phyloP scores from a whole-genome alignment of 768 basidiomycete genomes.

The Trametes elegans region DNA sequence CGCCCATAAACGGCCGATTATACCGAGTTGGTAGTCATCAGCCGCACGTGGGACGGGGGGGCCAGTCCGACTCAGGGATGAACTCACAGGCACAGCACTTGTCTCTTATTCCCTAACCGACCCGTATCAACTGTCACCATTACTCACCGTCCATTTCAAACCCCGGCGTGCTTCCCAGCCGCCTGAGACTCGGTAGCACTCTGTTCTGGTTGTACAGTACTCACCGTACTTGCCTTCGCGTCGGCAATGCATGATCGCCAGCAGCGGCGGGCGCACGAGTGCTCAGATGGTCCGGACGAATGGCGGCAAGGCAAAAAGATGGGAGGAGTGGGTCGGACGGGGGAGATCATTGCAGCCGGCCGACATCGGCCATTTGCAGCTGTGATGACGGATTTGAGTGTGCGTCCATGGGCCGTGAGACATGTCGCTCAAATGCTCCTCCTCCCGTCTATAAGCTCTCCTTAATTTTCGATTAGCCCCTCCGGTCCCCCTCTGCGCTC shows the following conservation, averaged over 20 bases:
- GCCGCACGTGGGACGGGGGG: too few relatives aligned
- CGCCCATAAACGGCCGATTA: constrained; percentile 25
- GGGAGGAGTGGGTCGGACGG: constrained; percentile 1
- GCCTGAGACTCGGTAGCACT: background rate
- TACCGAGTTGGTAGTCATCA: constrained; percentile 21
- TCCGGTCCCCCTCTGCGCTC: constrained; percentile 15
- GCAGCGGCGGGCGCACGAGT: background rate
- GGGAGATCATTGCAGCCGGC: constrained; percentile 24
- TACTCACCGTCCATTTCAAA: constrained; percentile 6
- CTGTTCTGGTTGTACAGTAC: too few relatives aligned
- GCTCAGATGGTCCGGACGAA: constrained; percentile 3
- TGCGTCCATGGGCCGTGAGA: constrained; percentile 23
- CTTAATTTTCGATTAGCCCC: constrained; percentile 22
- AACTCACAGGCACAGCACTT: constrained; percentile 31
- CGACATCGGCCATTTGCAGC: constrained; percentile 23
- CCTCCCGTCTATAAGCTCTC: constrained; percentile 22
- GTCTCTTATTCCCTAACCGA: constrained; percentile 12
- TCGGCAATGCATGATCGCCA: background rate
- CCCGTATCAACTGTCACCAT: constrained; percentile 17
- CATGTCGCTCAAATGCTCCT: constrained; percentile 19
- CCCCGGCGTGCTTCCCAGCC: constrained; percentile 3
- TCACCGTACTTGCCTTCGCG: too few relatives aligned
- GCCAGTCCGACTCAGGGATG: too few relatives aligned
- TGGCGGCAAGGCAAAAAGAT: constrained; percentile 7
- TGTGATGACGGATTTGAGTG: constrained; percentile 18